Evolutionary conservation across 106 monocot genomes (phyloP).

Genomic region (Apostasia shenzhenica): DNA sequence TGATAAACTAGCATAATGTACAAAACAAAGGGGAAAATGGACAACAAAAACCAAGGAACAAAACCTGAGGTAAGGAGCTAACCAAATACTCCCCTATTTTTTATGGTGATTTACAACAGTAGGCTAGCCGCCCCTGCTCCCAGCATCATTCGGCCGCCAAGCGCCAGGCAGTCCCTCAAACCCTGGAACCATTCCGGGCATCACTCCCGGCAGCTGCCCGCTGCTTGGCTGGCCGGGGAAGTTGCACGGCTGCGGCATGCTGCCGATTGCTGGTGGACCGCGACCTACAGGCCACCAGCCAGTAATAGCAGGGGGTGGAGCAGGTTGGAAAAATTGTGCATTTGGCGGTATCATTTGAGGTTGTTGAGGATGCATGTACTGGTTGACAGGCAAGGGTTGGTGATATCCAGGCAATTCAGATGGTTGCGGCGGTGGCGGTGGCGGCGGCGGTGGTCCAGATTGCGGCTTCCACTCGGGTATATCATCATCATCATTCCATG

Average conservation of each 20-base stretch:
- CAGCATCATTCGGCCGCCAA: not conserved
- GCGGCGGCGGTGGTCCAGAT: slow-evolving; percentile 11
- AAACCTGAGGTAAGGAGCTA: too few species aligned
- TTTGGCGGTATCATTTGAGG: not conserved
- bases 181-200: not conserved
- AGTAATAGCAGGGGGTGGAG: slow-evolving; percentile 14
- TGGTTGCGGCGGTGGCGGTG: slow-evolving; percentile 1
- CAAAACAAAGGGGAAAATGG: too few species aligned
- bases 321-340: slow-evolving; percentile 3
- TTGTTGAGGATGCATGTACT: slow-evolving; percentile 15
- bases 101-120: too few species aligned
- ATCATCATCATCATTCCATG: slow-evolving; percentile 57
- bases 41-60: too few species aligned
- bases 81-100: too few species aligned
- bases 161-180: not conserved
- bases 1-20: too few species aligned
- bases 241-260: slow-evolving; percentile 5
- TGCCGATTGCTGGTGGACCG: not conserved
- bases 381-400: slow-evolving; percentile 6
- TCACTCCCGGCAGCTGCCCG: slow-evolving; percentile 14
- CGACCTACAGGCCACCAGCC: slow-evolving; percentile 2
- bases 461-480: slow-evolving; percentile 53
- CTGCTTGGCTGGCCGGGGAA: not conserved
- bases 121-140: slow-evolving; percentile 6
- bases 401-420: slow-evolving; percentile 14